Percentiles rank a stretch among this genome's conserved stretches.
Conservation (phyloP, 2,329 filamentous ascomycete species). For the Aspergillus intermedius region DNA sequence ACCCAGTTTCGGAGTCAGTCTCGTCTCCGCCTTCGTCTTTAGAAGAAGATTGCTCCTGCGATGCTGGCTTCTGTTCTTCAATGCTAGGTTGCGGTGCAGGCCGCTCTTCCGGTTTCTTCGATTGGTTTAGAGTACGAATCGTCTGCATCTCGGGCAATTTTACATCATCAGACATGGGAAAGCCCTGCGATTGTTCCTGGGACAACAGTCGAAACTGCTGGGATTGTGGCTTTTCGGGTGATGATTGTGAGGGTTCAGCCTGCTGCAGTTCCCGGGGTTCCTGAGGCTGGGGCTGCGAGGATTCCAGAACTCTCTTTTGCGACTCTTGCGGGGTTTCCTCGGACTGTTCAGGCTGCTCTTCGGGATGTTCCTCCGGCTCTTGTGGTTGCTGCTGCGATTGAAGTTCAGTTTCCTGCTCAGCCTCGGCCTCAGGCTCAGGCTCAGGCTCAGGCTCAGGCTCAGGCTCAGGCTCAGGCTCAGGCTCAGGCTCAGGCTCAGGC, state of each 20-base stretch:
- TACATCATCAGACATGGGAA: neutral
- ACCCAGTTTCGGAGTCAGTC: too few relatives aligned
- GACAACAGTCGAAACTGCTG: neutral
- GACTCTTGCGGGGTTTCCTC: neutral
- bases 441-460: too few relatives aligned
- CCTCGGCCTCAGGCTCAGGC: neutral
- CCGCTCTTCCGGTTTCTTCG: neutral
- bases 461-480: too few relatives aligned
- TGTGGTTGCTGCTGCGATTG: neutral
- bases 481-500: too few relatives aligned
- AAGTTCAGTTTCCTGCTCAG: neutral
- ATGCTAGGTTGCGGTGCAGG: neutral
- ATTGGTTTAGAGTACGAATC: neutral
- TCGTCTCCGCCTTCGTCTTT: neutral
- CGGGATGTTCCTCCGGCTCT: neutral
- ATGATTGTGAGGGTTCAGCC: neutral
- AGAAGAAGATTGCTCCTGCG: conserved; percentile 1
- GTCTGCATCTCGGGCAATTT: neutral
- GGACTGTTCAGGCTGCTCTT: neutral
- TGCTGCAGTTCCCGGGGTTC: neutral
- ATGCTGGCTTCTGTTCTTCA: neutral
- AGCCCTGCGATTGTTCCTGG: neutral
- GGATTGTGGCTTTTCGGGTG: neutral
- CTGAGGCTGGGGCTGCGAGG: neutral
- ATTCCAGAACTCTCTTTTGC: neutral